Evolutionary conservation across 176 grass and related monocot species (phyloP).

Genomic region (Saccharum spontaneum): DNA sequence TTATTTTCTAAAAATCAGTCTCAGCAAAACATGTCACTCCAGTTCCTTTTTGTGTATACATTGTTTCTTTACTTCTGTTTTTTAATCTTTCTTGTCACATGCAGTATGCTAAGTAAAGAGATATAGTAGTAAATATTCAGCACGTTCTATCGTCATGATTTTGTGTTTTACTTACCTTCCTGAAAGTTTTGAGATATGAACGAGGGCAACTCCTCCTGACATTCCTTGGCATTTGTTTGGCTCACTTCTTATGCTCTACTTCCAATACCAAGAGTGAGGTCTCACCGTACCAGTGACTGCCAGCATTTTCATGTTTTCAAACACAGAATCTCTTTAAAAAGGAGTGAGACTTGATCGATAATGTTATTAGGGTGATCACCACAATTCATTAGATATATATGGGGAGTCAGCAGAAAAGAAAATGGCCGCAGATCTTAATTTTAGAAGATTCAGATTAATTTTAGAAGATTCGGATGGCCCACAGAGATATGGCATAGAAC

Average conservation of each 20-base stretch:
- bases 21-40: background rate
- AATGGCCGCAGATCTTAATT: slow-evolving; percentile 10
- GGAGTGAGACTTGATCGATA: background rate
- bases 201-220: background rate
- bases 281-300: too few species aligned
- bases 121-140: background rate
- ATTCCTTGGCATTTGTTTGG: slow-evolving; percentile 1
- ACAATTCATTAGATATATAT: background rate
- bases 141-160: background rate
- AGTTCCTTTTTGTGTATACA: slow-evolving; percentile 25
- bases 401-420: slow-evolving; percentile 19
- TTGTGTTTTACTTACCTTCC: background rate
- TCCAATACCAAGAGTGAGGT: background rate
- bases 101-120: background rate
- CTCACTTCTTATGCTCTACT: background rate
- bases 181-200: background rate
- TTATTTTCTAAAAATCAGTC: background rate
- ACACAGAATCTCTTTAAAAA: background rate
- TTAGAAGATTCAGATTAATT: slow-evolving; percentile 5
- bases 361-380: background rate
- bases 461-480: slow-evolving; percentile 26
- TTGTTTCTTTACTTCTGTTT: background rate
- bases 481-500: slow-evolving; percentile 1
- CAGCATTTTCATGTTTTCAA: background rate
- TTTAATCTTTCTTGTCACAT: background rate